A percentile compares a stretch with the other conserved stretches of the same genome.
phyloP scores from a whole-genome alignment of 1,284 basidiomycete genomes.

The Ganoderma boninense region DNA sequence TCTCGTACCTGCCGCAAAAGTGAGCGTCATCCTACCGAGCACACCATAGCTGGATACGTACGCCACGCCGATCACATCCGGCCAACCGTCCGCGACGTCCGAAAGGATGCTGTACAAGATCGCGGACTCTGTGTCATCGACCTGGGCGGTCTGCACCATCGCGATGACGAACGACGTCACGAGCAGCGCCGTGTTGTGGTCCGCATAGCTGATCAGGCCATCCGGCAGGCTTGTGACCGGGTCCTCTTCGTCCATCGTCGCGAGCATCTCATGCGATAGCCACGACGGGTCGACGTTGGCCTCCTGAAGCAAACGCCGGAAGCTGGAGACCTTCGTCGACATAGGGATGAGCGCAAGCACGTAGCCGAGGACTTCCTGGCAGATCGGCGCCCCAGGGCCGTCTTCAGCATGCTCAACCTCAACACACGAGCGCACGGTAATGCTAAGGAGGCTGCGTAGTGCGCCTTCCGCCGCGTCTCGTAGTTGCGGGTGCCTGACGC shows the following conservation, averaged over 20 bases:
- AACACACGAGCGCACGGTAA: slow-evolving; percentile 60
- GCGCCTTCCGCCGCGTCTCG: slow-evolving; percentile 65
- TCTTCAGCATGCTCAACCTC: slow-evolving; percentile 48
- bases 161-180: slow-evolving; percentile 80
- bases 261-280: slow-evolving; percentile 45
- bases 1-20: slow-evolving; percentile 68
- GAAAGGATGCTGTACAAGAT: slow-evolving; percentile 82
- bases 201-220: slow-evolving; percentile 69
- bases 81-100: slow-evolving; percentile 75
- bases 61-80: slow-evolving; percentile 80
- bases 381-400: slow-evolving; percentile 52
- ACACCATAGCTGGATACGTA: slow-evolving; percentile 50
- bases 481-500: slow-evolving; percentile 75
- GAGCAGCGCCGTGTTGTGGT: slow-evolving; percentile 75
- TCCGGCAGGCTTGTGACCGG: slow-evolving; percentile 63
- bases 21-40: slow-evolving; percentile 24
- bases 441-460: slow-evolving; percentile 63
- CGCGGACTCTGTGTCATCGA: slow-evolving; percentile 84
- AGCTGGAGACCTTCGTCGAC: slow-evolving; percentile 63
- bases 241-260: slow-evolving; percentile 56
- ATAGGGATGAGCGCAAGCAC: slow-evolving; percentile 84
- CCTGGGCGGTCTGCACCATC: slow-evolving; percentile 81
- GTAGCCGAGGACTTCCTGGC: slow-evolving; percentile 76
- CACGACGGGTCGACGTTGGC: slow-evolving; percentile 64
- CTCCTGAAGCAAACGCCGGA: slow-evolving; percentile 67